These are phyloP conservation scores for Metschnikowia borealis DNA, from an alignment of 805 yeast genomes.

Conservation along the genomic window DNA sequence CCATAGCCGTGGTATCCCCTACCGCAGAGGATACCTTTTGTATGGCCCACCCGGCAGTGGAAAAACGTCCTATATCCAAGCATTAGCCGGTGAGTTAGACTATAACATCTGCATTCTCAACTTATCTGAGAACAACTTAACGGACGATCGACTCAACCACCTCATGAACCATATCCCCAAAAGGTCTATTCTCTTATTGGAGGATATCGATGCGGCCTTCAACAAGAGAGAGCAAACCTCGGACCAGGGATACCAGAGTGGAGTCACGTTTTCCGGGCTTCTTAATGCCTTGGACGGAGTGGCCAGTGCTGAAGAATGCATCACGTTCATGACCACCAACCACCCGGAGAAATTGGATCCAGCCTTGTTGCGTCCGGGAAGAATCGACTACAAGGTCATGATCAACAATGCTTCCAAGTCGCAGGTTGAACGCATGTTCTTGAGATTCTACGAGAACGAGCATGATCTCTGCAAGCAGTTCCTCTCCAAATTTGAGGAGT, in stretches of 20 bases:
- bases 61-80: conserved; percentile 92
- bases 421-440: conserved; percentile 81
- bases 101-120: conserved; percentile 93
- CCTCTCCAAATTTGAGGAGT: conserved; percentile 40
- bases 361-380: conserved; percentile 90
- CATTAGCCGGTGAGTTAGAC: conserved; percentile 93
- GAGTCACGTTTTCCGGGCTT: conserved; percentile 93
- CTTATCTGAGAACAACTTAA: conserved; percentile 82
- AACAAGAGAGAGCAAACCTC: conserved; percentile 69
- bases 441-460: conserved; percentile 75
- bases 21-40: conserved; percentile 86
- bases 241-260: conserved; percentile 76
- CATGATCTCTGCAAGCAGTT: conserved; percentile 50
- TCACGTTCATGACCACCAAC: conserved; percentile 97
- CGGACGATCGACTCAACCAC: conserved; percentile 92
- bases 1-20: conserved; percentile 94
- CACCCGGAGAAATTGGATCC: conserved; percentile 94
- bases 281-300: conserved; percentile 95
- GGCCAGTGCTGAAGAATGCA: conserved; percentile 93
- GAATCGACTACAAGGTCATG: conserved; percentile 80
- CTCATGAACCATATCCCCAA: conserved; percentile 95
- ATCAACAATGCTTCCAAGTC: conserved; percentile 82
- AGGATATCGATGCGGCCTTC: conserved; percentile 96
- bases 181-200: conserved; percentile 76
- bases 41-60: conserved; percentile 99